Evolutionary conservation across 2,329 filamentous ascomycete genomes (phyloP).

Genomic region (Magnaporthiopsis incrustans): DNA sequence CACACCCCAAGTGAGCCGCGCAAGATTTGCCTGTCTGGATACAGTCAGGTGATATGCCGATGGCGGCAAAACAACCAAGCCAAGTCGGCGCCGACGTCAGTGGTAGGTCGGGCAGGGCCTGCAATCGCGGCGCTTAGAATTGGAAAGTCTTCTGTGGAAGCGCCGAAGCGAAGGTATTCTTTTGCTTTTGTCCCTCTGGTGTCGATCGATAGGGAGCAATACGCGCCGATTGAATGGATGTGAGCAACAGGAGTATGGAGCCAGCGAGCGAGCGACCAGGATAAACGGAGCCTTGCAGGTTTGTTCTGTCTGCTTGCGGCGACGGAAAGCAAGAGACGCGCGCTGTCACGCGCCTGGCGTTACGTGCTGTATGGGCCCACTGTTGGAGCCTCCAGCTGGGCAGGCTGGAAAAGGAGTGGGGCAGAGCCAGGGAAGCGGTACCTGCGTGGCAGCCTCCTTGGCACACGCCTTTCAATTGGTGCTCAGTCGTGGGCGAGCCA

Average conservation of each 20-base stretch:
- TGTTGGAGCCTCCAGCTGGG: too few relatives aligned
- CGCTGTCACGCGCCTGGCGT: background rate
- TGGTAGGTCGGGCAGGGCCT: background rate
- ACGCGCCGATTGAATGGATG: background rate
- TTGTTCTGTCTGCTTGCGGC: background rate
- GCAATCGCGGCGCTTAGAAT: background rate
- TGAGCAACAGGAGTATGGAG: background rate
- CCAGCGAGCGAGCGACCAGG: background rate
- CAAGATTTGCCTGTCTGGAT: background rate
- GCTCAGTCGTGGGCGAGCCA: too few relatives aligned
- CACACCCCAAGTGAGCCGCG: too few relatives aligned
- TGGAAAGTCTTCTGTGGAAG: background rate
- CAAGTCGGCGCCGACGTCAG: background rate
- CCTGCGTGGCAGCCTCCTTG: background rate
- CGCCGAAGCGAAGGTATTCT: background rate
- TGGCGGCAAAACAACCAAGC: background rate
- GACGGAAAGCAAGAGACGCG: background rate
- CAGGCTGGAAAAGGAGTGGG: background rate
- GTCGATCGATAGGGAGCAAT: background rate
- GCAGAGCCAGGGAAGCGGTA: background rate
- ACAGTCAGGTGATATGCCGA: background rate
- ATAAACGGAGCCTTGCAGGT: background rate
- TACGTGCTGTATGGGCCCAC: background rate
- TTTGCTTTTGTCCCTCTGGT: background rate
- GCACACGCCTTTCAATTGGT: background rate